Evolutionary conservation across 352 stramenopile genomes (phyloP), one percentile per base, ranked within the genome.

Genomic region (Peronospora farinosa): DNA sequence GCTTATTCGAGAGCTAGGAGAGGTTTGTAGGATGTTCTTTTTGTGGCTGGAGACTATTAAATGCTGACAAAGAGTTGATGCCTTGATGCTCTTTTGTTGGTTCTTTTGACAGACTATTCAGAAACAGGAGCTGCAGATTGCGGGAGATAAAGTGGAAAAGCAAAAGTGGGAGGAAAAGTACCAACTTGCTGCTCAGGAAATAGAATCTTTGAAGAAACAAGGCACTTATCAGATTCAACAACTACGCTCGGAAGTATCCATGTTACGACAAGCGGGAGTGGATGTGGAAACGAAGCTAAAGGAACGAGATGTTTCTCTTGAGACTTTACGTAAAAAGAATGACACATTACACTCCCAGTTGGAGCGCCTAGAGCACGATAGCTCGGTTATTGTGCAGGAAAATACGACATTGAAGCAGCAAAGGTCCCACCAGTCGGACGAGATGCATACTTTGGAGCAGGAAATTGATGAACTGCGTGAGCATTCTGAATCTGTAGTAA

Each of bases 81-180:
- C 5, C 33, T 23, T 44, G 27, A 17, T 9, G n/a, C 13, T 40
- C 3, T 23, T 51, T 12, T 43, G 45, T 15, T 36, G 52, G 8
- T 17, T 8, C 32, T 47, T 25, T 42, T 27, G 38, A 16, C 38
- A 81, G 63, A 76, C 59, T 9, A 79, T 90, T 38, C 58, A 86
- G 41, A 68, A 85, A 35, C 67, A 77, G 16, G 72, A 87, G 52
- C 40, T 84, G 15, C 59, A 90, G 45, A 51, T 85, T 17, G 69
- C 72, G 12, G 65, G 63, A 1, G 56, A 63, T 21, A 63, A 71
- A 37, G 71, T 86, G 15, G 69, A 90, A 40, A 86, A 85, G 41
- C 78, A 90, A 48, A 59, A 64, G 16, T 88, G 76, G 81, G 81
- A 92, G 47, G 78, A 91, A 33, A 88, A 91, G 25, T 87, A 83